Percentiles rank a stretch among this genome's conserved stretches.
phyloP scores from a whole-genome alignment of 2,329 filamentous ascomycete genomes.

The Orbilia blumenaviensis region DNA sequence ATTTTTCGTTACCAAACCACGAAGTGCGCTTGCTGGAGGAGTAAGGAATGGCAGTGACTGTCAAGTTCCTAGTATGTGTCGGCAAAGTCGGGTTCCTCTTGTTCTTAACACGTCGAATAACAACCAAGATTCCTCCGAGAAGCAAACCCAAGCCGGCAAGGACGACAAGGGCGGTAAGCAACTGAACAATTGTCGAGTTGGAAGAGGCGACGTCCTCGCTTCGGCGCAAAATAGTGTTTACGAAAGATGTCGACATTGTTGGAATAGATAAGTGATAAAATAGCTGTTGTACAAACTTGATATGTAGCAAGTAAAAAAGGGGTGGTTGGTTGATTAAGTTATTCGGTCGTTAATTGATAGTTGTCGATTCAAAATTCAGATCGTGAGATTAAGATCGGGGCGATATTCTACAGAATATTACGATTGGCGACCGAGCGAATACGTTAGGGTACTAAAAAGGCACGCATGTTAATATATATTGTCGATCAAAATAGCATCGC shows the following conservation, averaged over 20 bases:
- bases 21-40: conserved; percentile 45
- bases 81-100: conserved; percentile 61
- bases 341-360: background rate
- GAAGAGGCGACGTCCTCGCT: conserved; percentile 63
- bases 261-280: conserved; percentile 5
- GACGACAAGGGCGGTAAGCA: conserved; percentile 80
- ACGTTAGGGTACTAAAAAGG: conserved; percentile 25
- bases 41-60: conserved; percentile 64
- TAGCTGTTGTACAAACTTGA: conserved; percentile 61
- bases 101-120: conserved; percentile 74
- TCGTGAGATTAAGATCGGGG: conserved; percentile 56
- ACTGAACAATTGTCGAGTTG: conserved; percentile 73
- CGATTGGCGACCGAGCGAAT: conserved; percentile 32
- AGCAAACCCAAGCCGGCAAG: conserved; percentile 77
- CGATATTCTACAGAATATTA: conserved; percentile 53
- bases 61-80: conserved; percentile 62
- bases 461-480: conserved; percentile 15
- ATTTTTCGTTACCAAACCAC: conserved; percentile 56
- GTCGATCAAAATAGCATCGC: conserved; percentile 23
- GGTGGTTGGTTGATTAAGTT: background rate
- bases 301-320: background rate
- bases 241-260: conserved; percentile 44
- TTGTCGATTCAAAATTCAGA: conserved; percentile 54
- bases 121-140: conserved; percentile 73
- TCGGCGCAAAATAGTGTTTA: conserved; percentile 59